phyloP scores from a whole-genome alignment of 2,329 filamentous ascomycete species.

The Colletotrichum eremochloae region DNA sequence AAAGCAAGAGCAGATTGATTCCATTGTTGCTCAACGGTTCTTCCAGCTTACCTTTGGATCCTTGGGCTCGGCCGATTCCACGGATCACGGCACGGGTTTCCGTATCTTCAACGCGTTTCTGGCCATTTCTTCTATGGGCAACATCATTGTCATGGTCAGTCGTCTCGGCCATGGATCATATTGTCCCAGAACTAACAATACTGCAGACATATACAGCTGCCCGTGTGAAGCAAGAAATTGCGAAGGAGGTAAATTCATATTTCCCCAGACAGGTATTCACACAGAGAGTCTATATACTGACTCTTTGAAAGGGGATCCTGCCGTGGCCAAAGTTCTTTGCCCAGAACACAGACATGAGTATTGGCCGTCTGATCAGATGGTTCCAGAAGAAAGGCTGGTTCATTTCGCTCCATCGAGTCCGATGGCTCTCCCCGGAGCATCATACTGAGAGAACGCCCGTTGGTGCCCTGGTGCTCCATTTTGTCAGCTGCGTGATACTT shows the following conservation, averaged over 20 bases:
- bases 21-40: conserved; percentile 51
- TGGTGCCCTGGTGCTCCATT: conserved; percentile 52
- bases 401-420: conserved; percentile 45
- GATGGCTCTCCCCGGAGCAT: conserved; percentile 52
- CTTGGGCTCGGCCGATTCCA: conserved; percentile 45
- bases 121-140: conserved; percentile 67
- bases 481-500: conserved; percentile 52
- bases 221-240: conserved; percentile 71
- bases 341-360: conserved; percentile 51
- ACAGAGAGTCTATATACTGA: too few relatives aligned
- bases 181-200: background rate
- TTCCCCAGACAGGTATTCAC: background rate
- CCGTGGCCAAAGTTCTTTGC: conserved; percentile 65
- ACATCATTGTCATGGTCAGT: conserved; percentile 64
- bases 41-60: conserved; percentile 51
- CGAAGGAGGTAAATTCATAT: conserved; percentile 57
- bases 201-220: conserved; percentile 64
- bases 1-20: conserved; percentile 43
- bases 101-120: conserved; percentile 63
- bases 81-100: conserved; percentile 49
- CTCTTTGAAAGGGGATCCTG: conserved; percentile 56
- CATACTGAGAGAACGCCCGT: conserved; percentile 54
- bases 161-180: too few relatives aligned
- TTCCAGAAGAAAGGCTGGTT: conserved; percentile 50
- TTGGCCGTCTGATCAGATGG: conserved; percentile 51